Conservation (phyloP, 768 basidiomycete species). For the Suillus variegatus region DNA sequence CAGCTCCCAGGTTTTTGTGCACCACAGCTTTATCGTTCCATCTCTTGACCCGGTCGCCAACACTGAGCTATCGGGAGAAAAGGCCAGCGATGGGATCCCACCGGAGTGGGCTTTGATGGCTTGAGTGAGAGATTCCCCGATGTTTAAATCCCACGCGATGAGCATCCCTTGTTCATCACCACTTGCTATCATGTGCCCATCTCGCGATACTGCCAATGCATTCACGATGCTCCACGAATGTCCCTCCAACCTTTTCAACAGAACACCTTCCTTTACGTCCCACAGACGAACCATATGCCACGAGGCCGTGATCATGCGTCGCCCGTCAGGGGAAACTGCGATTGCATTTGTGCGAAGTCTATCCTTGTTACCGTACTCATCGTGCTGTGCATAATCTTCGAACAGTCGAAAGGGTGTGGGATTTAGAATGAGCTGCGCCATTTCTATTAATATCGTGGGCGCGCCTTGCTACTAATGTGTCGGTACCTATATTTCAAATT, state of each 20-base stretch:
- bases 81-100: no score
- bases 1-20: neutral
- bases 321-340: neutral
- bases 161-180: neutral
- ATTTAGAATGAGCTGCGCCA: neutral
- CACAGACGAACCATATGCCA: neutral
- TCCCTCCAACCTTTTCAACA: neutral
- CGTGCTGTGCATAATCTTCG: neutral
- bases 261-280: neutral
- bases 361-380: no score
- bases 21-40: neutral
- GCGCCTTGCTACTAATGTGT: no score
- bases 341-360: neutral
- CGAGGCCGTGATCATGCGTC: neutral
- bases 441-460: neutral
- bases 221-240: neutral
- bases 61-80: no score
- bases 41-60: neutral
- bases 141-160: neutral
- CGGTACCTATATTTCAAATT: no score
- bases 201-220: neutral
- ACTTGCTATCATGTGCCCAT: neutral
- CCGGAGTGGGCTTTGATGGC: no score
- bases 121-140: neutral
- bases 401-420: neutral